phyloP scores from a whole-genome alignment of 2,329 filamentous ascomycete genomes.

The Neofusicoccum sp. region DNA sequence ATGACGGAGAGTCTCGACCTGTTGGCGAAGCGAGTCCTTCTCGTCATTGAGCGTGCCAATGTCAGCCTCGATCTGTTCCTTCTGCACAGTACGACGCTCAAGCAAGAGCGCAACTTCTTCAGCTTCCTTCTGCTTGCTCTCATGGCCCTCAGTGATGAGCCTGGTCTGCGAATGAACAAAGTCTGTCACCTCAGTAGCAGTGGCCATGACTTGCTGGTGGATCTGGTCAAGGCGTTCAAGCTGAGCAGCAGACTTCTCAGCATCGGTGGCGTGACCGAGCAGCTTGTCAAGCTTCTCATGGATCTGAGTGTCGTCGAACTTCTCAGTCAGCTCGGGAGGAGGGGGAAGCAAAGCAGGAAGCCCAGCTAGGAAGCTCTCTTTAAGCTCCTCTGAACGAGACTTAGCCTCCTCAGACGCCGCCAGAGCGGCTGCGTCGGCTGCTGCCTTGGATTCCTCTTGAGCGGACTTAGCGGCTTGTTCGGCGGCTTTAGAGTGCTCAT shows the following conservation, averaged over 20 bases:
- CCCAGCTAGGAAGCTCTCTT: constrained; percentile 39
- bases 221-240: constrained; percentile 85
- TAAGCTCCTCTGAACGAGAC: constrained; percentile 42
- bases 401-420: constrained; percentile 45
- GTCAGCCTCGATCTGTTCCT: constrained; percentile 56
- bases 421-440: constrained; percentile 42
- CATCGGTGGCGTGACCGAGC: constrained; percentile 62
- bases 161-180: constrained; percentile 77
- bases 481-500: constrained; percentile 74
- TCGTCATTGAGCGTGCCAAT: constrained; percentile 44
- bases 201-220: constrained; percentile 80
- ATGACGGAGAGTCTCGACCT: constrained; percentile 57
- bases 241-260: constrained; percentile 69
- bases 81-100: constrained; percentile 69
- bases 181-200: constrained; percentile 77
- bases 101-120: constrained; percentile 79
- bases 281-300: constrained; percentile 57
- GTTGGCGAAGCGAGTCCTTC: constrained; percentile 48
- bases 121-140: constrained; percentile 73
- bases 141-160: constrained; percentile 72
- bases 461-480: constrained; percentile 35
- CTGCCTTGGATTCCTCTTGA: constrained; percentile 33
- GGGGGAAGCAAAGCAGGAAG: constrained; percentile 47
- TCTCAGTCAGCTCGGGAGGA: constrained; percentile 37
- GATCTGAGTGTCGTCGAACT: constrained; percentile 57